Base-by-base conservation (phyloP, 225 moss, liverwort and hornwort species). In the Bryoerythrophyllum caledonicum region DNA sequence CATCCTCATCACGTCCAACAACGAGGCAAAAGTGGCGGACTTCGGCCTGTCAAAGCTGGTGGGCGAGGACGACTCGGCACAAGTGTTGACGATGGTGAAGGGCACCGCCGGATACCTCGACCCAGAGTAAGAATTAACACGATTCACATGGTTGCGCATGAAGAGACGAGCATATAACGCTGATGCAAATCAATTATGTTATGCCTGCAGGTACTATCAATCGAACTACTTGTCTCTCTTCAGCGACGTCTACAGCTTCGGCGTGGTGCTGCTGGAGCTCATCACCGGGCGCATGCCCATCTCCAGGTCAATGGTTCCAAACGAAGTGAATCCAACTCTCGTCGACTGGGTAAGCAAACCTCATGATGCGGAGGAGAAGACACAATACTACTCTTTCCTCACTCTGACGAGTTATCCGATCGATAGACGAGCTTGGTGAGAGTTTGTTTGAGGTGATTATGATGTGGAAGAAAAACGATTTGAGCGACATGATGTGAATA, bases 211-310 rank as follows among this genome's bases (percentile, higher is more conserved):
- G 60, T 81, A 70, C 40, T 80, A 40, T 8, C 32, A 12, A 6
- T 55, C 69, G 5, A 69, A 82, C 27, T 52, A 13, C 9, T 23
- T 85, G 11, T 81, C 71, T 4, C 55, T 67, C 35, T 86, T 84
- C 43, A 89, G 86, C 58, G 89, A 88, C 67, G 88, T 88, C 20
- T 85, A 76, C 58, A 66, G 82, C 56, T 88, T 85, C 52, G 88
- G 88, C 26, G 74, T 88, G 57, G 82, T 85, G 27, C 82, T 88
- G 35, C 72, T 88, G 37, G 88, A 85, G 37, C 68, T 82, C 37
- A 77, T 89, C 10, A 83, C 82, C 20, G 87, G 87, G 28, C 77
- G 85, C 13, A 41, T 60, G 6, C 81, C 84, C 37, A 75, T 76
- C 0, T 1, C 28, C 6, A 12, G 0, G 12, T 16, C 49, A 1